Percentiles rank a stretch among this genome's conserved stretches.
Evolutionary conservation across 169 alveolate genomes (phyloP).

Genomic region (Plasmodium gaboni): DNA sequence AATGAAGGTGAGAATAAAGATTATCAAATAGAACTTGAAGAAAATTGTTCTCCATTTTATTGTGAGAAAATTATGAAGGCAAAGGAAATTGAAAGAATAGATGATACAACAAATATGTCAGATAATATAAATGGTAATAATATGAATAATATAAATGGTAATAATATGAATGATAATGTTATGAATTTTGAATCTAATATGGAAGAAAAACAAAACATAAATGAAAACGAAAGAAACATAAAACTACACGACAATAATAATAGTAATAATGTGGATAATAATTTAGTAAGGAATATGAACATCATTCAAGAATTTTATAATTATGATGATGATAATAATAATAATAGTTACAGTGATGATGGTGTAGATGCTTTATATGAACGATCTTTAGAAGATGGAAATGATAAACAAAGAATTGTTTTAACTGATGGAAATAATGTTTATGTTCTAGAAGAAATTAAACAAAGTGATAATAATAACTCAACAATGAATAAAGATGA

Average conservation of each 20-base stretch:
- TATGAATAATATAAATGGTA: too few species aligned
- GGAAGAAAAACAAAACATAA: not conserved
- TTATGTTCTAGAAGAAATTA: slow-evolving; percentile 40
- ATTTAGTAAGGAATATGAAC: not conserved
- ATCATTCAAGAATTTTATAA: not conserved
- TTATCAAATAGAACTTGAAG: slow-evolving; percentile 50
- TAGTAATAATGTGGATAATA: not conserved
- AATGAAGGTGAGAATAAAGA: slow-evolving; percentile 8
- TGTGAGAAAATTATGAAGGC: slow-evolving; percentile 68
- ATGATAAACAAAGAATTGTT: slow-evolving; percentile 47
- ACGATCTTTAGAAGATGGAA: not conserved
- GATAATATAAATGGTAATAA: not conserved
- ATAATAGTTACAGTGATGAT: not conserved
- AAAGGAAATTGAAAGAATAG: slow-evolving; percentile 6
- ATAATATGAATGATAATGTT: not conserved
- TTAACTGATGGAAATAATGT: slow-evolving; percentile 55
- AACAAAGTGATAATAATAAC: not conserved
- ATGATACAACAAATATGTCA: not conserved
- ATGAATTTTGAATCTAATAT: not conserved
- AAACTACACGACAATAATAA: slow-evolving; percentile 5
- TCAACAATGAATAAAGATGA: not conserved
- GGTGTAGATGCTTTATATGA: slow-evolving; percentile 14
- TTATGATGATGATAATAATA: not conserved
- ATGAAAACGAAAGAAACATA: slow-evolving; percentile 5
- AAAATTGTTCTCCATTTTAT: slow-evolving; percentile 59